Conservation (phyloP, 257 asterid species). For the Solanum paucissectum region DNA sequence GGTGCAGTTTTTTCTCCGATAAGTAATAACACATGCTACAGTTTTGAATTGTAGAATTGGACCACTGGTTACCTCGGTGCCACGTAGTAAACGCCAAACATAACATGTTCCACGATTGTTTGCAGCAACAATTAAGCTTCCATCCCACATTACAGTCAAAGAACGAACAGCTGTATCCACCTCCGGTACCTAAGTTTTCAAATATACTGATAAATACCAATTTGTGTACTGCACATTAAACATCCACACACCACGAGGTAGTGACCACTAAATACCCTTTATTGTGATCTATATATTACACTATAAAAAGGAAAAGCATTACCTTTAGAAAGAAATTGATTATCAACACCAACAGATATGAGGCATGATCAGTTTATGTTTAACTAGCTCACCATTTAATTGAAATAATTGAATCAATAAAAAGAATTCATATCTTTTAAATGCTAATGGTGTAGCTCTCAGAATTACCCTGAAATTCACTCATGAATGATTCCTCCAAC, state of each 20-base stretch:
- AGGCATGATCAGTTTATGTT: neutral
- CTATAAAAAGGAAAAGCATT: neutral
- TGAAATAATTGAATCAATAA: neutral
- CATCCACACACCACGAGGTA: neutral
- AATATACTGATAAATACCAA: neutral
- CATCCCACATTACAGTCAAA: constrained; percentile 97
- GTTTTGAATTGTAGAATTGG: neutral
- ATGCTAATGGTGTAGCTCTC: neutral
- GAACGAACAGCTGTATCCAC: constrained; percentile 94
- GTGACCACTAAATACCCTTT: neutral
- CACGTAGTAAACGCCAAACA: constrained; percentile 84
- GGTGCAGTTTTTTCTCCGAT: neutral
- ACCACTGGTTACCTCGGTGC: constrained; percentile 52
- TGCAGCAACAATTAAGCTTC: constrained; percentile 95
- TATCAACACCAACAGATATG: neutral
- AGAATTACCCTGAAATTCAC: neutral
- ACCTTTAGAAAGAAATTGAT: neutral
- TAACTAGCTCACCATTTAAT: neutral
- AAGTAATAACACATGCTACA: neutral
- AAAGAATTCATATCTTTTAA: neutral
- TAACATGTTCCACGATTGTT: constrained; percentile 89
- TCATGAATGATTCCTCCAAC: neutral
- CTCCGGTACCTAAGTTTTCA: constrained; percentile 69
- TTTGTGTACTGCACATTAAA: neutral
- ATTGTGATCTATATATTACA: neutral